A percentile compares a stretch with the other conserved stretches of the same genome.
Evolutionary conservation across 2,329 filamentous ascomycete genomes (phyloP).

Genomic region (Claviceps maximensis): DNA sequence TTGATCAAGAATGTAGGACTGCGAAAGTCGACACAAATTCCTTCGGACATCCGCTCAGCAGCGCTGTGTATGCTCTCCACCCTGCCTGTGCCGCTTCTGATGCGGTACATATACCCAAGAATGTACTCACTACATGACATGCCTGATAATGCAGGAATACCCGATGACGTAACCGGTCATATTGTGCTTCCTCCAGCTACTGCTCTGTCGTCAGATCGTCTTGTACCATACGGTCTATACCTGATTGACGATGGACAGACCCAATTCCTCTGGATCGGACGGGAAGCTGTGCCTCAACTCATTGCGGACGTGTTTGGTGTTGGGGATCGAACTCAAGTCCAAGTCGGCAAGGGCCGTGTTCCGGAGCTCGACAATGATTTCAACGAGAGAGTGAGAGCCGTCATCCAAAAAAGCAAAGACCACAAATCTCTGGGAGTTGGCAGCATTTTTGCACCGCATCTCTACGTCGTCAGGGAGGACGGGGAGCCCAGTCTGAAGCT

Average conservation of each 20-base stretch:
- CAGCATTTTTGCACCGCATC: conserved; percentile 80
- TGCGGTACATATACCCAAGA: conserved; percentile 82
- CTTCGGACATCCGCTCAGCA: conserved; percentile 83
- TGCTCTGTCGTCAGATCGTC: conserved; percentile 77
- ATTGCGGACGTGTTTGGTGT: conserved; percentile 83
- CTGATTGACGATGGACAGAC: conserved; percentile 95
- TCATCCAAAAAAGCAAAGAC: conserved; percentile 85
- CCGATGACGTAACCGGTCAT: conserved; percentile 74
- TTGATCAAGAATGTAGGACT: conserved; percentile 94
- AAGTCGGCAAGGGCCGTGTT: conserved; percentile 79
- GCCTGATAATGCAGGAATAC: conserved; percentile 82
- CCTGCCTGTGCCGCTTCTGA: conserved; percentile 73
- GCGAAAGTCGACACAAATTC: conserved; percentile 85
- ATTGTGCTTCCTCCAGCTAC: conserved; percentile 74
- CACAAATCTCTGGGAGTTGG: conserved; percentile 78
- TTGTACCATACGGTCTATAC: conserved; percentile 85
- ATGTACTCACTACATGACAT: conserved; percentile 89
- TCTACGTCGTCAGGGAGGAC: conserved; percentile 90
- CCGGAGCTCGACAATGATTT: conserved; percentile 91
- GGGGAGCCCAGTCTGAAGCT: conserved; percentile 89
- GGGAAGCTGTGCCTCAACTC: conserved; percentile 82
- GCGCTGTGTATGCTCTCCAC: conserved; percentile 91
- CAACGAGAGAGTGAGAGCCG: conserved; percentile 82
- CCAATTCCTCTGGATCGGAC: conserved; percentile 93
- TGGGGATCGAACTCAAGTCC: conserved; percentile 68